These are phyloP conservation scores for Cyclocybe cylindracea DNA, from an alignment of 768 basidiomycete genomes.

Conservation along the genomic window DNA sequence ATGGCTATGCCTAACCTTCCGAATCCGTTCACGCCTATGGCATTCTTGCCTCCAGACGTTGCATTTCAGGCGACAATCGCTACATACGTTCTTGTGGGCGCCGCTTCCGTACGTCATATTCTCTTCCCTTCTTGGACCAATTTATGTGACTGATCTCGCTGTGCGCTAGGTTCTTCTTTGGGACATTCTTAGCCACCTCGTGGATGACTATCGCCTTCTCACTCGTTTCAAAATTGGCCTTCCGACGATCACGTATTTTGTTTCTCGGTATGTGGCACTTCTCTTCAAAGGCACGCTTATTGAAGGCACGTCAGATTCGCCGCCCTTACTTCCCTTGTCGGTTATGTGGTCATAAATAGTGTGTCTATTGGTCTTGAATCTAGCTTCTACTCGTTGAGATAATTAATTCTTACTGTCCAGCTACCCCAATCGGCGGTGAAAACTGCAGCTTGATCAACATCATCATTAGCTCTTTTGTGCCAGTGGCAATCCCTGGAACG, in stretches of 20 bases:
- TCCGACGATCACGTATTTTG: constrained; percentile 4
- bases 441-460: constrained; percentile 3
- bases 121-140: too few species aligned
- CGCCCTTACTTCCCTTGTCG: constrained; percentile 5
- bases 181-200: constrained; percentile 10
- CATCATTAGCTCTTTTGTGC: constrained; percentile 3
- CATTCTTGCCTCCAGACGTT: constrained; percentile 12
- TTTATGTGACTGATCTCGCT: not conserved
- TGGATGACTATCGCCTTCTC: constrained; percentile 6
- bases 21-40: constrained; percentile 13
- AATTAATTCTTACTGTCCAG: not conserved
- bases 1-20: constrained; percentile 3
- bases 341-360: constrained; percentile 12
- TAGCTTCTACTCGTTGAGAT: not conserved
- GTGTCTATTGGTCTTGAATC: not conserved
- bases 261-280: constrained; percentile 1
- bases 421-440: constrained; percentile 11
- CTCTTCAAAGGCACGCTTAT: not conserved
- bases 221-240: constrained; percentile 1
- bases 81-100: constrained; percentile 6
- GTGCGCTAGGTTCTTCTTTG: constrained; percentile 7
- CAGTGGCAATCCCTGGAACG: constrained; percentile 6
- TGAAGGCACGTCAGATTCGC: not conserved
- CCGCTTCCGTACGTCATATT: constrained; percentile 3
- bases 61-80: constrained; percentile 4